Base-by-base conservation (phyloP, 306 rosid genomes). In the Hippophae rhamnoides region DNA sequence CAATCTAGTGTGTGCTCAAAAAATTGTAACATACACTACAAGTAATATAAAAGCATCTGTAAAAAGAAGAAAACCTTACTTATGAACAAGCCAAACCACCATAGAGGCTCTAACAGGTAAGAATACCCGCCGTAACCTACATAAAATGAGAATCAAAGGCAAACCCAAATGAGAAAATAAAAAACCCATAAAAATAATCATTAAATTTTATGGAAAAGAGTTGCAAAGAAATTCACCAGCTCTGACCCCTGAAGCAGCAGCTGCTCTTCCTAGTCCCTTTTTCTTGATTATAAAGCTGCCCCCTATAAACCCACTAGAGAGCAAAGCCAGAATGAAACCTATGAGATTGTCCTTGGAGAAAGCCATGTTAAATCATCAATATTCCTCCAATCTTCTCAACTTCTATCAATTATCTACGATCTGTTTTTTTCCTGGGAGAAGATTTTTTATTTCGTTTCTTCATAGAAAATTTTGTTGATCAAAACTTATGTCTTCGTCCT, bases 261-360 rank as follows among this genome's bases (percentile, higher is more conserved):
- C 90, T 13, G 97, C 90, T 86, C 74, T 81, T 79, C 82, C 67
- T 42, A 89, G 90, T 10, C 95, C 97, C 69, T 79, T 80, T 69
- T 89, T 89, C 85, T 89, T 86, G 43, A 89, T 86, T 67, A 89
- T 89, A 54, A 89, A 89, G 68, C 97, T 89, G n/a, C 81, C 70
- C 53, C 97, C 97, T 52, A 89, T 83, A 78, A 89, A 86, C 41
- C 61, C 80, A 78, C 97, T 89, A 45, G 97, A 89, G 4, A 56
- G 63, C 82, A 89, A 67, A 18, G 97, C 97, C 58, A 89, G 64
- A 71, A 76, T 14, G n/a, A 89, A 70, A 31, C 97, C 95, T 41
- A 13, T 79, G 18, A 86, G 55, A 74, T 86, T 89, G 83, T 83
- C 83, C 26, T 71, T 64, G 1, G 81, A 78, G 27, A 72, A 52